Conservation (phyloP, 169 alveolate genomes). For the Miamiensis avidus region DNA sequence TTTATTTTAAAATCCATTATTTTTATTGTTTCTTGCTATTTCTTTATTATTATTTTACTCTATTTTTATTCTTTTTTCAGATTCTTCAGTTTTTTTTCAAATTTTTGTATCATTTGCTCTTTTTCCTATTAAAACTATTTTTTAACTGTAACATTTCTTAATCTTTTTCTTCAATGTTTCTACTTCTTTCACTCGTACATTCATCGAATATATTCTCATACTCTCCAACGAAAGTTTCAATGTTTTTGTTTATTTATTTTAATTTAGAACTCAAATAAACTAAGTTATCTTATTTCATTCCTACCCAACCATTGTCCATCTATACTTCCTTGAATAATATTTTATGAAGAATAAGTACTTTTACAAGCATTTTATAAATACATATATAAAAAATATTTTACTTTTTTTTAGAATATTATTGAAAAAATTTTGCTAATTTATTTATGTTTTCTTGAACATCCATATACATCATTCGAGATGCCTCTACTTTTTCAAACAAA, state of each 20-base stretch:
- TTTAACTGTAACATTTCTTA: not conserved
- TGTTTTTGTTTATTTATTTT: not conserved
- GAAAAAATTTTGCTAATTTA: not conserved
- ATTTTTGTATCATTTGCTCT: no score
- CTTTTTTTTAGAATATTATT: not conserved
- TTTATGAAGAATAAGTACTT: no score
- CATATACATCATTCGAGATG: not conserved
- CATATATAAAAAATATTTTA: no score
- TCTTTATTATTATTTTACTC: no score
- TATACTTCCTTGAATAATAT: not conserved
- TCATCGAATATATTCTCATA: not conserved
- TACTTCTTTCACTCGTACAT: no score
- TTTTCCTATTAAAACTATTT: not conserved
- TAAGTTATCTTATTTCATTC: not conserved
- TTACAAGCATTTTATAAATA: no score
- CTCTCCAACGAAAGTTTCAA: not conserved
- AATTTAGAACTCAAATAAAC: no score
- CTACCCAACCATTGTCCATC: not conserved
- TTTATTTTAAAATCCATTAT: no score
- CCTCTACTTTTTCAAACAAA: not conserved
- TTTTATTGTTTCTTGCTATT: not conserved
- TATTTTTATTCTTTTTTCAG: not conserved
- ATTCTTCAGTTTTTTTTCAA: no score
- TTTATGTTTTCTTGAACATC: not conserved
- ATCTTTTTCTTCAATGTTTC: not conserved